phyloP scores from a whole-genome alignment of 2,329 filamentous ascomycete species.

The Scedosporium apiospermum region DNA sequence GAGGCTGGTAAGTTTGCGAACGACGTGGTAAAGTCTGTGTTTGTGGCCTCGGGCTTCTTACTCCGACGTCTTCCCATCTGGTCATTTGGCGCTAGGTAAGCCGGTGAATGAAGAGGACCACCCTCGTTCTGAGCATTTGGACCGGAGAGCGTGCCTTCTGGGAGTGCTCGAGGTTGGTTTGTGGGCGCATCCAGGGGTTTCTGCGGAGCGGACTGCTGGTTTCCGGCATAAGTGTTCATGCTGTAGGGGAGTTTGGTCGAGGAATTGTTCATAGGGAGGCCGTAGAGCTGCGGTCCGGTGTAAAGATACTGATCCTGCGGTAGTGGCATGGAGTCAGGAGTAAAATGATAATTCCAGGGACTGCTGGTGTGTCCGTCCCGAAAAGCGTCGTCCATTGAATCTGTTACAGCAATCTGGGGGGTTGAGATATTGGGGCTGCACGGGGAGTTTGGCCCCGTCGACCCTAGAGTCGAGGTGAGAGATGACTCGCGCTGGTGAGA shows the following conservation, averaged over 20 bases:
- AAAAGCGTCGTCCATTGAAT: constrained; percentile 36
- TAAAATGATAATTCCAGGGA: constrained; percentile 6
- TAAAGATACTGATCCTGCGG: constrained; percentile 3
- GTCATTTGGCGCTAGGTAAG: neutral
- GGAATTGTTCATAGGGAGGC: constrained; percentile 24
- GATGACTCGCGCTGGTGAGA: constrained; percentile 51
- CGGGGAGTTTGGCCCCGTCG: constrained; percentile 50
- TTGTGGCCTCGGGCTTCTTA: neutral
- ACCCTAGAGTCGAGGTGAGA: constrained; percentile 46
- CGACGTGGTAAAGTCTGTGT: neutral
- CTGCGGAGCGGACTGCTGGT: neutral
- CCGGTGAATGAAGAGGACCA: neutral
- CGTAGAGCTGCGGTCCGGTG: neutral
- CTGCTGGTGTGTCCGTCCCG: constrained; percentile 27
- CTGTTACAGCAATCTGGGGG: constrained; percentile 47
- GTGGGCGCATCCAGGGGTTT: neutral
- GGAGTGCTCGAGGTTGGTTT: neutral
- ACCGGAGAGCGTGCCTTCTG: neutral
- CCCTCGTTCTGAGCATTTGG: neutral
- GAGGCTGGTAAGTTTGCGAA: neutral
- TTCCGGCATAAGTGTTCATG: constrained; percentile 14
- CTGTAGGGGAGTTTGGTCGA: constrained; percentile 39
- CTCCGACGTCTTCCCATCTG: neutral
- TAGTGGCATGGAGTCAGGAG: neutral
- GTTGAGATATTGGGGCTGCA: constrained; percentile 45